A percentile compares a stretch with the other conserved stretches of the same genome.
Evolutionary conservation across 257 asterid species (phyloP).

Genomic region (Vinca minor): DNA sequence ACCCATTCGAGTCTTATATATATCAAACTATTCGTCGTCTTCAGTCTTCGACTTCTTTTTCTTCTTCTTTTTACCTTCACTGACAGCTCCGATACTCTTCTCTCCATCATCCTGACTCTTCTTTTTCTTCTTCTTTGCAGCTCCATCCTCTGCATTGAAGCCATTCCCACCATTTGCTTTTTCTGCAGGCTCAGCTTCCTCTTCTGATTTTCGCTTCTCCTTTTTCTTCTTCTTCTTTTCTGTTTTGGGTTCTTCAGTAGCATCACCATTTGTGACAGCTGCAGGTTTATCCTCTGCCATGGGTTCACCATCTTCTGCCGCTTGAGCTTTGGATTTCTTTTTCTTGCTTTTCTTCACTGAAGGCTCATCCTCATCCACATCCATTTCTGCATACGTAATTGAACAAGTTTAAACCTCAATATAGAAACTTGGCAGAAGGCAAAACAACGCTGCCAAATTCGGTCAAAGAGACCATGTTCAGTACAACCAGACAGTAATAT

Average conservation of each 20-base stretch:
- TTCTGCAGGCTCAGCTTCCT: slow-evolving; percentile 19
- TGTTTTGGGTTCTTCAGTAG: slow-evolving; percentile 50
- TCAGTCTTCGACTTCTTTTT: slow-evolving; percentile 46
- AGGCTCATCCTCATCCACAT: slow-evolving; percentile 25
- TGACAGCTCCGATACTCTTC: slow-evolving; percentile 24
- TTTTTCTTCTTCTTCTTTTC: slow-evolving; percentile 75
- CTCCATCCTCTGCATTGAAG: slow-evolving; percentile 36
- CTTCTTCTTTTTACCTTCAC: slow-evolving; percentile 52
- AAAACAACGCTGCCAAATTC: background rate
- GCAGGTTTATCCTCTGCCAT: slow-evolving; percentile 40
- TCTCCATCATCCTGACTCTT: slow-evolving; percentile 42
- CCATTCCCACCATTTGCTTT: slow-evolving; percentile 23
- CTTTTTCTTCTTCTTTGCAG: slow-evolving; percentile 46
- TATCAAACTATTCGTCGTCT: slow-evolving; percentile 27
- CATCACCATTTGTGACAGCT: slow-evolving; percentile 36
- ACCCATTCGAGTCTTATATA: background rate
- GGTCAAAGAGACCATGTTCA: background rate
- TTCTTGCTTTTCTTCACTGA: slow-evolving; percentile 40
- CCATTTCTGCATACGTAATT: slow-evolving; percentile 26
- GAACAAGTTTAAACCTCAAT: background rate
- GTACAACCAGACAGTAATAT: background rate
- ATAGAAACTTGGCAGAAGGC: background rate
- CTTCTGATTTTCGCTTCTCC: slow-evolving; percentile 53
- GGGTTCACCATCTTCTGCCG: slow-evolving; percentile 21
- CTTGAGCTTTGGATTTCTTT: slow-evolving; percentile 33